Conservation (phyloP, 129 eudicot genomes). For the Escallonia rubra region DNA sequence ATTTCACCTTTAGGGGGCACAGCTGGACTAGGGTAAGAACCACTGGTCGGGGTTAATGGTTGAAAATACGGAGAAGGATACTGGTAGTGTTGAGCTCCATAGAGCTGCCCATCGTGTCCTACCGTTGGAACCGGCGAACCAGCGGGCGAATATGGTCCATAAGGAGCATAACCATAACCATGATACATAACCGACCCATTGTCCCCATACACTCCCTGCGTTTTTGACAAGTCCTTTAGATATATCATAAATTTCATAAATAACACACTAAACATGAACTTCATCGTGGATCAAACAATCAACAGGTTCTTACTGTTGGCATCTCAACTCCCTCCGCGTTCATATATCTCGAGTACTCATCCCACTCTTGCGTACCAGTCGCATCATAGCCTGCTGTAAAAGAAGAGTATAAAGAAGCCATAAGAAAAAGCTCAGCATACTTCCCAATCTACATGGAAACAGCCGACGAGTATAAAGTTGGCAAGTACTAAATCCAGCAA, state of each 20-base stretch:
- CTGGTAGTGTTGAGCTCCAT: constrained; percentile 78
- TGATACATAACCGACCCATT: constrained; percentile 55
- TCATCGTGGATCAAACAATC: no score
- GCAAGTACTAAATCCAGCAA: no score
- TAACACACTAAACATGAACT: no score
- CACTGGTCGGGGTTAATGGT: constrained; percentile 47
- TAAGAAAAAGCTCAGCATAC: background rate
- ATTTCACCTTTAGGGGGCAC: constrained; percentile 54
- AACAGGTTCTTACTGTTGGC: constrained; percentile 44
- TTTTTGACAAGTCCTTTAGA: no score
- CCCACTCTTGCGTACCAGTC: constrained; percentile 58
- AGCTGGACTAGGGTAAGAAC: constrained; percentile 34
- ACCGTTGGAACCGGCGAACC: constrained; percentile 64
- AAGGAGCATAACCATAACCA: constrained; percentile 75
- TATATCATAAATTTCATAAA: no score
- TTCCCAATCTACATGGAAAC: no score
- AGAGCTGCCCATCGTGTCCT: constrained; percentile 77
- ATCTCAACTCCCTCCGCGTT: constrained; percentile 68
- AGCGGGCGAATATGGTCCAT: constrained; percentile 74
- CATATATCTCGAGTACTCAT: constrained; percentile 46
- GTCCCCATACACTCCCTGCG: constrained; percentile 70
- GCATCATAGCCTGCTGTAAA: constrained; percentile 41
- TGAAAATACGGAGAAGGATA: constrained; percentile 63
- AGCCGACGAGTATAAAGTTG: no score
- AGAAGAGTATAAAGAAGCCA: background rate